phyloP scores from a whole-genome alignment of 768 basidiomycete species.

The Lentinula aciculospora region DNA sequence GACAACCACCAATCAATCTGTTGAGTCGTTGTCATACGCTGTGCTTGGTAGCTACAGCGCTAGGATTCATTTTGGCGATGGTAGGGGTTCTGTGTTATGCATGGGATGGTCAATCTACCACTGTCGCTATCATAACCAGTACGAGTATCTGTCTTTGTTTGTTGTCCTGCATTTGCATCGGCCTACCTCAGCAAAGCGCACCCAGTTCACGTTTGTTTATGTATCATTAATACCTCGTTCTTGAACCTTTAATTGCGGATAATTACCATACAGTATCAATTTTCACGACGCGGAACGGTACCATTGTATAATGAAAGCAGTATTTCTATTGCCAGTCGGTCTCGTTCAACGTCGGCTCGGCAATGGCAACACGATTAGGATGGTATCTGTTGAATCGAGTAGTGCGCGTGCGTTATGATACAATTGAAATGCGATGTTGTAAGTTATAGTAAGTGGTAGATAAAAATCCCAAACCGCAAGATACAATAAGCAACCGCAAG shows the following conservation, averaged over 20 bases:
- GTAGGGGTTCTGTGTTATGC: conserved; percentile 45
- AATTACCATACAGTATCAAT: too few relatives aligned
- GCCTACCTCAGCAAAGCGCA: conserved; percentile 7
- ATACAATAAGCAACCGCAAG: too few relatives aligned
- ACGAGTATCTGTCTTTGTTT: conserved; percentile 31
- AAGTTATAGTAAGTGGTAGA: background rate
- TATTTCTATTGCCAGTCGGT: too few relatives aligned
- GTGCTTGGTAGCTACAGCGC: conserved; percentile 38
- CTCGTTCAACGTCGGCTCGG: too few relatives aligned
- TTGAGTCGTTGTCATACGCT: conserved; percentile 44
- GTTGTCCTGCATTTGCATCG: conserved; percentile 13
- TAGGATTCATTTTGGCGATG: conserved; percentile 47
- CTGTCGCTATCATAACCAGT: conserved; percentile 39
- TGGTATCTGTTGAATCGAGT: too few relatives aligned
- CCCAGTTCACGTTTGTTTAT: background rate
- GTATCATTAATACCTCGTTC: background rate
- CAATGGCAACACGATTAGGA: too few relatives aligned
- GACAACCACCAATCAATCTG: conserved; percentile 35
- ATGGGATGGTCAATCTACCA: conserved; percentile 41
- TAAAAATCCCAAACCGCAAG: background rate
- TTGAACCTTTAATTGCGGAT: background rate
- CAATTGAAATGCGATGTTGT: background rate
- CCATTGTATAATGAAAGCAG: background rate
- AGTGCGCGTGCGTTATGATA: background rate
- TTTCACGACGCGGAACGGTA: background rate